Conservation (phyloP, 495 filamentous ascomycete genomes). For the Thermothielavioides terrestris region DNA sequence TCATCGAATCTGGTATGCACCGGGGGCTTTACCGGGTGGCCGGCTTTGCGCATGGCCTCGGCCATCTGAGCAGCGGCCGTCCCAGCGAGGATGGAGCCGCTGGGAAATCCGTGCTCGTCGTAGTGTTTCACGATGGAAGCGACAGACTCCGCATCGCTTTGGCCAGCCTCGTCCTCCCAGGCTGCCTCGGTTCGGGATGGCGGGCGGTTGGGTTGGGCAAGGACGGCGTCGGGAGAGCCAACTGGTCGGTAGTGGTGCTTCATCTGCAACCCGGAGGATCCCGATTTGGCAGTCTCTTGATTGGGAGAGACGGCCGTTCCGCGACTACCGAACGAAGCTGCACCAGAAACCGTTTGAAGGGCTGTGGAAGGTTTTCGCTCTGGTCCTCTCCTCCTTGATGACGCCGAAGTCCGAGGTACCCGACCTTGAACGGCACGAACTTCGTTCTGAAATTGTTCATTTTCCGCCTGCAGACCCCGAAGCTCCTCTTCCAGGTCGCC, state of each 20-base stretch:
- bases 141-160: conserved; percentile 25
- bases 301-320: conserved; percentile 18
- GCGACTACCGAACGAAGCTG: no score
- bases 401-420: no score
- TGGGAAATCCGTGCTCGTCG: conserved; percentile 42
- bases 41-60: conserved; percentile 19
- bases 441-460: background rate
- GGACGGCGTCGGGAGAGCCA: conserved; percentile 10
- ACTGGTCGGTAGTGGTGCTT: conserved; percentile 4
- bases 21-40: conserved; percentile 22
- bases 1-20: conserved; percentile 30
- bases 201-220: background rate
- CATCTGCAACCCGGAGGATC: conserved; percentile 9
- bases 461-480: conserved; percentile 13
- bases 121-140: conserved; percentile 30
- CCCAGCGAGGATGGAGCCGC: conserved; percentile 40
- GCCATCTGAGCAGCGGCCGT: conserved; percentile 34
- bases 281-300: conserved; percentile 7
- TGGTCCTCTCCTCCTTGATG: background rate
- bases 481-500: conserved; percentile 19
- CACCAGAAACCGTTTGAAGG: conserved; percentile 25
- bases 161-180: conserved; percentile 11
- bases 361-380: conserved; percentile 8
- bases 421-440: no score
- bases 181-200: background rate